A percentile compares a stretch with the other conserved stretches of the same genome.
phyloP scores from a whole-genome alignment of 345 rosid genomes.

The Punica granatum region DNA sequence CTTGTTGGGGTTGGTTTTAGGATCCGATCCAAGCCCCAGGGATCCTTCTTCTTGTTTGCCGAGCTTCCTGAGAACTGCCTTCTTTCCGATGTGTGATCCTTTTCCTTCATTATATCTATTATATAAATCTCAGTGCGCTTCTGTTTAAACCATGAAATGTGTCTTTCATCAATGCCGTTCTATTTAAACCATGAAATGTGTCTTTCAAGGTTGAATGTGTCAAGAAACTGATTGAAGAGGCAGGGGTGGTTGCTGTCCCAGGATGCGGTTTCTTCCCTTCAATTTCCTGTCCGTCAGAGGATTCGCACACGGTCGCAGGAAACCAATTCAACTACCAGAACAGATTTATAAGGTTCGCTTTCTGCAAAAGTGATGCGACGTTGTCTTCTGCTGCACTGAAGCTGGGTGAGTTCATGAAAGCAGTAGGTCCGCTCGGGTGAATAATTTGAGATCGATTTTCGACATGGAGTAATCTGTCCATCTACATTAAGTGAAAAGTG shows the following conservation, averaged over 20 bases:
- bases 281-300: background rate
- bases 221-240: conserved; percentile 33
- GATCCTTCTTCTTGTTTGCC: conserved; percentile 43
- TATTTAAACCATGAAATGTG: conserved; percentile 29
- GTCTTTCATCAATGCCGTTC: conserved; percentile 12
- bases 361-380: conserved; percentile 46
- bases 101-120: background rate
- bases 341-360: conserved; percentile 46
- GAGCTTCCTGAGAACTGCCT: conserved; percentile 38
- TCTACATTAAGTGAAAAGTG: too few species aligned
- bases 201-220: conserved; percentile 39
- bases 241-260: conserved; percentile 55
- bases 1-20: conserved; percentile 36
- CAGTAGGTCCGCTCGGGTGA: background rate
- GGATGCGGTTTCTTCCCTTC: conserved; percentile 44
- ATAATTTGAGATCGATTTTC: background rate
- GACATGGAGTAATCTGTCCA: background rate
- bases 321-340: conserved; percentile 13
- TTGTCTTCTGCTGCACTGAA: conserved; percentile 37
- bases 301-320: background rate
- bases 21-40: conserved; percentile 43
- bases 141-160: conserved; percentile 24
- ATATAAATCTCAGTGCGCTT: background rate
- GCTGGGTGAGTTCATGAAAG: conserved; percentile 21
- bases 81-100: conserved; percentile 35